These are phyloP conservation scores for Toxoplasma gondii DNA, from an alignment of 169 alveolate genomes.

Conservation along the genomic window DNA sequence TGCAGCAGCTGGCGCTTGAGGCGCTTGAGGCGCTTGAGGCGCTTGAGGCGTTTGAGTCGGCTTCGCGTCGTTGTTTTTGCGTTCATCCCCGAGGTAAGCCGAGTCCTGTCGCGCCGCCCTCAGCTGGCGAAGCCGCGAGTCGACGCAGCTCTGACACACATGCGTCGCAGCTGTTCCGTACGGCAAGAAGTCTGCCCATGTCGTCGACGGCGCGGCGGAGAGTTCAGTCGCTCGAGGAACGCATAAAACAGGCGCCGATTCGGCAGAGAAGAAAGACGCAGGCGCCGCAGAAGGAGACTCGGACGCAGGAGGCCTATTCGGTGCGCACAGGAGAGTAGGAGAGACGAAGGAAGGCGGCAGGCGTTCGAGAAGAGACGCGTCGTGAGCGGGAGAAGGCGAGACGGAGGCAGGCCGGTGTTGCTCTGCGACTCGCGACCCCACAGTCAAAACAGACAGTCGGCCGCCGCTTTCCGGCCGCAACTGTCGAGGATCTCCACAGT, in stretches of 20 bases:
- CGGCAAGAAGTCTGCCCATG: conserved; percentile 5
- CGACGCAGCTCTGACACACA: background rate
- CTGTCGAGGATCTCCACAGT: background rate
- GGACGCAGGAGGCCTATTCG: background rate
- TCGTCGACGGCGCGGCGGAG: background rate
- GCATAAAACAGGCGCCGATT: background rate
- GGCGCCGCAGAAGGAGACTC: background rate
- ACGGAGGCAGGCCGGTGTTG: background rate
- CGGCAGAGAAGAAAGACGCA: background rate
- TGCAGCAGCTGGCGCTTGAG: no score
- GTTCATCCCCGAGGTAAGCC: no score
- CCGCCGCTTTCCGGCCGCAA: background rate
- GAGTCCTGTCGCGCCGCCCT: no score
- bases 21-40: no score
- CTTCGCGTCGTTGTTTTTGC: no score
- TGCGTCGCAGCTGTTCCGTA: background rate
- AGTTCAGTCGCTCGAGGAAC: background rate
- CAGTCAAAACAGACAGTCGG: no score
- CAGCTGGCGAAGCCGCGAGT: background rate
- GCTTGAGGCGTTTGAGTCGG: no score
- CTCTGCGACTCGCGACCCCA: background rate
- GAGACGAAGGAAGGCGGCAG: background rate
- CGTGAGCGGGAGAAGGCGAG: background rate
- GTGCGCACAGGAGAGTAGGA: background rate
- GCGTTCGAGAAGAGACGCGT: background rate